Percentiles rank a stretch among this genome's conserved stretches.
Evolutionary conservation across 2,329 filamentous ascomycete species (phyloP).

Genomic region (Fusarium solani-melongenae): DNA sequence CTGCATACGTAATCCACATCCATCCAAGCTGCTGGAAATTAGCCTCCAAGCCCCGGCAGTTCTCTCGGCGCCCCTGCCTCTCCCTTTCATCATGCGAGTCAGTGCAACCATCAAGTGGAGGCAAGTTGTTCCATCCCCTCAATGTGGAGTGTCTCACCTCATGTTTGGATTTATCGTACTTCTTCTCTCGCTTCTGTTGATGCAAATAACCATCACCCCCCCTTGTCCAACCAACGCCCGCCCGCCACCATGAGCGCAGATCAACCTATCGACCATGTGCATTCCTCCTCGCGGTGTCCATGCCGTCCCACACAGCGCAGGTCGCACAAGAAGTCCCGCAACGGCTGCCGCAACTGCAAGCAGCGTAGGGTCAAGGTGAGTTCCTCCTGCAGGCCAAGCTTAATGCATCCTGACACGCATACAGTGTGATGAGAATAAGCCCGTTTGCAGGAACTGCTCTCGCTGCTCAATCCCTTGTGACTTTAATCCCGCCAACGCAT

Average conservation of each 20-base stretch:
- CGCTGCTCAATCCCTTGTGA: not conserved
- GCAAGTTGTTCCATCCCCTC: not conserved
- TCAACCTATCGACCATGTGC: not conserved
- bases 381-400: not conserved
- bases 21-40: not conserved
- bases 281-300: constrained; percentile 3
- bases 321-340: constrained; percentile 13
- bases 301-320: not conserved
- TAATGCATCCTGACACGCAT: not conserved
- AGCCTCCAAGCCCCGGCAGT: not conserved
- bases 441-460: not conserved
- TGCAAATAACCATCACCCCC: not conserved
- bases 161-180: not conserved
- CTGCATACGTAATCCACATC: not conserved
- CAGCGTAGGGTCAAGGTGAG: constrained; percentile 4
- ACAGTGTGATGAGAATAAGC: not conserved
- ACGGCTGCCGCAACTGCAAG: constrained; percentile 10
- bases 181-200: not conserved
- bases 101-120: not conserved
- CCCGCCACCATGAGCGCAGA: not conserved
- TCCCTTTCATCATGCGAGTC: not conserved
- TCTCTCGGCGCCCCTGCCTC: not conserved
- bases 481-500: not conserved
- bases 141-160: not conserved
- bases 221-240: not conserved